phyloP scores from a whole-genome alignment of 2,329 filamentous ascomycete genomes.

The Coniochaeta hoffmannii region DNA sequence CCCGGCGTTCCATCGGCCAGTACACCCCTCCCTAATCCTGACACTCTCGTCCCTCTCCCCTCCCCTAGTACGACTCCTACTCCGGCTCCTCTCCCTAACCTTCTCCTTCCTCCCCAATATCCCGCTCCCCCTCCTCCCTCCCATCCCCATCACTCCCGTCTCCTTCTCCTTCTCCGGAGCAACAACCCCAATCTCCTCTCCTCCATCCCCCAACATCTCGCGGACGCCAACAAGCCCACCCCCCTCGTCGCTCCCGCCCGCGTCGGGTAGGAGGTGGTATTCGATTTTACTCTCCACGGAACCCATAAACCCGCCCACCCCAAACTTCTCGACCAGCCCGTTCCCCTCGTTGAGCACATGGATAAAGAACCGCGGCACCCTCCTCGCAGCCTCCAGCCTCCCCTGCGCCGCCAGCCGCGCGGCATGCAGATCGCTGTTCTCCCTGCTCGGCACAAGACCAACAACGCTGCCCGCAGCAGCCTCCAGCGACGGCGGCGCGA shows the following conservation, averaged over 20 bases:
- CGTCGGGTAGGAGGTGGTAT: constrained; percentile 54
- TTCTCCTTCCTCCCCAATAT: constrained; percentile 11
- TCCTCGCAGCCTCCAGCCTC: constrained; percentile 52
- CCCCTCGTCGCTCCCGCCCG: constrained; percentile 48
- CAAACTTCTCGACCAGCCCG: constrained; percentile 42
- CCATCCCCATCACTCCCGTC: constrained; percentile 10
- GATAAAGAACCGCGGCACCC: constrained; percentile 47
- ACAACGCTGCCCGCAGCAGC: too few relatives aligned
- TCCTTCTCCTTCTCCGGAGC: constrained; percentile 2
- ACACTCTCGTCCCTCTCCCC: constrained; percentile 2
- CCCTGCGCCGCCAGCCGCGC: constrained; percentile 59
- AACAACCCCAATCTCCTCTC: constrained; percentile 30
- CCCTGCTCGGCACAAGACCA: constrained; percentile 9
- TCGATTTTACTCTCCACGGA: constrained; percentile 47
- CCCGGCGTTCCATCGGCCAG: constrained; percentile 25
- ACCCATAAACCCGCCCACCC: constrained; percentile 56
- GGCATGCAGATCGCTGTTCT: constrained; percentile 37
- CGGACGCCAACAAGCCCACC: constrained; percentile 48
- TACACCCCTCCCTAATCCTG: constrained; percentile 19
- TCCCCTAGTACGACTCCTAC: constrained; percentile 8
- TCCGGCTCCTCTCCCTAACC: constrained; percentile 10
- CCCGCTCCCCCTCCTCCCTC: constrained; percentile 16
- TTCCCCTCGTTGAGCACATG: constrained; percentile 48
- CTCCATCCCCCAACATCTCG: constrained; percentile 40
- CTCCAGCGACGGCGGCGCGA: not conserved